Base-by-base conservation (phyloP, 371 early-diverging fungal species). In the Blyttiomyces sp. region DNA sequence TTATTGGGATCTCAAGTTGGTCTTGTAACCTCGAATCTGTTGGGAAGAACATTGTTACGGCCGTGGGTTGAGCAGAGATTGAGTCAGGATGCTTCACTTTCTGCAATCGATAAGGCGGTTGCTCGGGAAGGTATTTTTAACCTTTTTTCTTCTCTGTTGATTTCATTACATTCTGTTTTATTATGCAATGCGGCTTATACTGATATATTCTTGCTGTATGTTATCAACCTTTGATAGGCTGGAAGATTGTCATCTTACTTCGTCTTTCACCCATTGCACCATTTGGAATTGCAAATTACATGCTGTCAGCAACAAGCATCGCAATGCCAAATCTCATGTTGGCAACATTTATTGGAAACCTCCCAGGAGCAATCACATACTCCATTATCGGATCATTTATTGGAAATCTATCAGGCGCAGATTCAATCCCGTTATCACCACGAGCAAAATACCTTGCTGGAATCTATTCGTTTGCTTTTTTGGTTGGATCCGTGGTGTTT, bases 221-320 rank as follows among this genome's bases (percentile, higher is more conserved):
- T n/a, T n/a, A n/a, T n/a, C n/a, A n/a, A n/a, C n/a, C n/a, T n/a
- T n/a, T n/a, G n/a, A n/a, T n/a, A n/a, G n/a, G n/a, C n/a, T n/a
- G n/a, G n/a, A 66, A 59, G 46, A 43, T 70, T 11, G 66, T 66
- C 11, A 24, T 70, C 2, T 49, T 70, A 16, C 54, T 70, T 2
- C 56, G 71, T 6, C 49, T 73, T 33, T 60, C 70, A 19, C 74
- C 74, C 11, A 45, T 73, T 11, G 57, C 62, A 4, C 74, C 74
- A 4, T 73, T 70, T 48, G 74, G 74, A 7, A 28, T 73, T 19
- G 57, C 60, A 31, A 70, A 70, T 57, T 73, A 70, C 43, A 42
- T 73, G 21, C 51, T 73, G 23, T 57, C 61, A 19, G 39, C 60
- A 16, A 73, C 74, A 28, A 58, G 54, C 31, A 73, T 73, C n/a